A percentile compares a stretch with the other conserved stretches of the same genome.
These are phyloP conservation scores for Gamarada debralockiae DNA, from an alignment of 495 filamentous ascomycete genomes.

Conservation along the genomic window DNA sequence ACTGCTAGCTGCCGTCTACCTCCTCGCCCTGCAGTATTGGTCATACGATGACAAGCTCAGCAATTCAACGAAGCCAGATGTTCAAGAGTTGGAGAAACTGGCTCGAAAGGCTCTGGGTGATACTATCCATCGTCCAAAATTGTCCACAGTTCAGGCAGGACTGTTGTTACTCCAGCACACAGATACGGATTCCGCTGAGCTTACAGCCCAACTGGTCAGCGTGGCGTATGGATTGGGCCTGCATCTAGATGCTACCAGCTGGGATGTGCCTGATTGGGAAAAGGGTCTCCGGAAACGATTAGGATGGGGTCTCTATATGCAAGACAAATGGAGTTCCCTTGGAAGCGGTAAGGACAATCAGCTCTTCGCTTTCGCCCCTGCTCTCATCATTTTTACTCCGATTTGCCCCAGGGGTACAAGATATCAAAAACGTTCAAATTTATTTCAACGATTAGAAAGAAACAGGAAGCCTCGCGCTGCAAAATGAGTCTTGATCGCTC, in stretches of 20 bases:
- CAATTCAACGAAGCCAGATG: constrained; percentile 64
- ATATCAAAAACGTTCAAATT: no score
- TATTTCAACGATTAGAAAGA: no score
- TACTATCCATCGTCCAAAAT: constrained; percentile 76
- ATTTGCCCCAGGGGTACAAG: no score
- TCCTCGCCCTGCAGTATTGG: constrained; percentile 87
- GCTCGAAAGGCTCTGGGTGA: constrained; percentile 68
- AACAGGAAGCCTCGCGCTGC: no score
- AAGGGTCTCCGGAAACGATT: constrained; percentile 75
- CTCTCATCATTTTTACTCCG: no score
- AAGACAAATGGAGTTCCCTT: constrained; percentile 87
- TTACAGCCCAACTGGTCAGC: constrained; percentile 81
- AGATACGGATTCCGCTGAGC: constrained; percentile 74
- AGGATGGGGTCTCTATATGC: constrained; percentile 87
- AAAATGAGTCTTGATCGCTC: no score
- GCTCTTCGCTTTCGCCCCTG: no score
- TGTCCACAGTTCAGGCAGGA: constrained; percentile 92
- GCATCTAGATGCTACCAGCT: constrained; percentile 77
- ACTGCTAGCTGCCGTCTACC: constrained; percentile 82
- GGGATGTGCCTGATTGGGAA: constrained; percentile 87
- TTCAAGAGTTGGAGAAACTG: constrained; percentile 68
- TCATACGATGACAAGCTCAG: constrained; percentile 64
- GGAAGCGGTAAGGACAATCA: no score
- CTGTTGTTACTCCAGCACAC: constrained; percentile 87
- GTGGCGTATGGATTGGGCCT: constrained; percentile 78